Base-by-base conservation (phyloP, 306 rosid genomes). In the Inga oerstediana region DNA sequence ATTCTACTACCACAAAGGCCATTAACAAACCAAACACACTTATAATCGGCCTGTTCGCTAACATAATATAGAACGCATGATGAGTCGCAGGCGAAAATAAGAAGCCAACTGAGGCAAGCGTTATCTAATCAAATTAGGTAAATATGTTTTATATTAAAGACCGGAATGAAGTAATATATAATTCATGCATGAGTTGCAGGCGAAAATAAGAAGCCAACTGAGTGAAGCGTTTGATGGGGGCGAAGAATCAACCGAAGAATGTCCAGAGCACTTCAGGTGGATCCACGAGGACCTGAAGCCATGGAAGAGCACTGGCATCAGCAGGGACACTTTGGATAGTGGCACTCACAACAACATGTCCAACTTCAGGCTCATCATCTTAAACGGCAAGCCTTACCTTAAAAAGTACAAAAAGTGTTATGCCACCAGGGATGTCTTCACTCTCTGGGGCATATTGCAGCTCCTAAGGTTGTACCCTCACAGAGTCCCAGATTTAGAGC, bases 391-490 rank as follows among this genome's bases (percentile, higher is more conserved):
- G 39, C 80, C 48, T 10, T 81, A 81, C 20, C 68, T 75, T 10
- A 10, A 81, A 46, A 64, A 48, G 19, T 75, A 81, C 10, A 10
- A 7, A 2, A 1, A 10, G 11, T 5, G 58, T 8, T 74, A 0
- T 64, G 45, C 52, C 12, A 74, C 80, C 0, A 81, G 84, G 62
- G 84, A 81, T 4, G 30, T 51, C 7, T 81, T 74, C 14, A 74
- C 84, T 5, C 17, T 81, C 19, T 81, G 80, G 84, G 84, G 84
- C 3, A 75, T 81, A 11, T 24, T 62, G 59, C 84, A 81, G 75
- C 84, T 81, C 30, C 51, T 75, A 37, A 81, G 80, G 69, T 22
- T 81, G 75, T 81, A 81, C 58, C 84, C 80, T 10, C 54, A 79
- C 14, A 65, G 41, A n/a, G 27, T 81, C 13, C 84, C 80, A 1